Evolutionary conservation across 305 asterid genomes (phyloP).

Genomic region (Petunia hybrid): DNA sequence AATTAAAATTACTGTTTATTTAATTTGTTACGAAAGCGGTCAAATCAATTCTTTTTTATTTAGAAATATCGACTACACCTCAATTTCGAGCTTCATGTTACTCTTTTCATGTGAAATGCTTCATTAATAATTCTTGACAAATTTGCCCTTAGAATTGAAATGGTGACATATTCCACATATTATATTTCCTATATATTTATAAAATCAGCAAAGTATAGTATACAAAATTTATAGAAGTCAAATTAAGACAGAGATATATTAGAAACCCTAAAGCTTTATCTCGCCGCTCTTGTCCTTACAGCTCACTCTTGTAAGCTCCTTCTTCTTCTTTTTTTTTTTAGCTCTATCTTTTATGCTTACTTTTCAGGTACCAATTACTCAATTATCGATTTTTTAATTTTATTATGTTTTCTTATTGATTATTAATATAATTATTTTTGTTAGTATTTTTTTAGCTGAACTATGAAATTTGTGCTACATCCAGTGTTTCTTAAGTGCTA

Average conservation of each 20-base stretch:
- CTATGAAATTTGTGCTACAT: neutral
- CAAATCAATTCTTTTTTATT: too few relatives aligned
- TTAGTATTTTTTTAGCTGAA: neutral
- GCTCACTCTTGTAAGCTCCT: neutral
- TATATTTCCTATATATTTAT: neutral
- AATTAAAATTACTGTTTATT: too few relatives aligned
- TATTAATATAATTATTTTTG: neutral
- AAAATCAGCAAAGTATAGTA: neutral
- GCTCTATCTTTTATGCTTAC: neutral
- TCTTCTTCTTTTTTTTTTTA: neutral
- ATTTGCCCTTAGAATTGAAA: neutral
- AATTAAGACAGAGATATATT: neutral
- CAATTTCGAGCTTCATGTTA: too few relatives aligned
- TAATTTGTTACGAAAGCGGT: too few relatives aligned
- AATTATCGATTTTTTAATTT: neutral
- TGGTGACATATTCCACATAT: neutral
- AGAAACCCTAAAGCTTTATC: conserved; percentile 29
- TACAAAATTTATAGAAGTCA: neutral
- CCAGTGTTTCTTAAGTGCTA: too few relatives aligned
- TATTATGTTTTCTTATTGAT: neutral
- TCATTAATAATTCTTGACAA: neutral
- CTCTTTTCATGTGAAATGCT: neutral
- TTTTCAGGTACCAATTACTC: conserved; percentile 9
- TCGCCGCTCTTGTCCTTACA: conserved; percentile 30
- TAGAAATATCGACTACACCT: neutral